Evolutionary conservation across 2,329 filamentous ascomycete species (phyloP), one percentile per base, ranked within the genome.

Genomic region (Sordariomycetes sp.): DNA sequence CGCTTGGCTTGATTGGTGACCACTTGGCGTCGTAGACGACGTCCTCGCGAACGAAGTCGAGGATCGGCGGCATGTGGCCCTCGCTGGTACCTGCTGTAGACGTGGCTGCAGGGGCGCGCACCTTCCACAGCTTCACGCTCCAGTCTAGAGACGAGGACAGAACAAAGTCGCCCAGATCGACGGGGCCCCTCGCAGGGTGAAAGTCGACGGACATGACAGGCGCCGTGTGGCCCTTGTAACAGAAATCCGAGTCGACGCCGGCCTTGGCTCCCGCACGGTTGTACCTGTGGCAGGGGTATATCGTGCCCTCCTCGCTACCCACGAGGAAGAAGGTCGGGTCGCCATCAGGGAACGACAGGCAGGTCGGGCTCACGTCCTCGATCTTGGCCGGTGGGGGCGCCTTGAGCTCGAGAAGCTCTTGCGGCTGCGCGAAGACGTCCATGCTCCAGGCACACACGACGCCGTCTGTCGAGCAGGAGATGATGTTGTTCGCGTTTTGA

Each of bases 261-360:
- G 94, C 93, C 76, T 97, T 97, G 63, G 94, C 94, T 59, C 94
- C 94, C 6, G 95, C 94, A 62, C 95, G 89, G 72, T 99, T 94
- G 74, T 99, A 99, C 61, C 94, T 83, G 71, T 99, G 94, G 69
- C 95, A 97, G 0, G 94, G 92, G 72, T 94, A 96, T 62, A 99
- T 97, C 53, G 87, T 87, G 55, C 95, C 95, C 76, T 99, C 94
- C 75, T 99, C 94, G 32, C 92, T 96, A 48, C 95, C 94, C 37
- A 96, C 89, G 3, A 99, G 84, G 78, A 99, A 99, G 72, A 96
- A 97, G 0, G 94, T 99, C 3, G 94, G 94, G 67, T 99, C 95
- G 0, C 91, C 88, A 66, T 93, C 86, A 0, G 94, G 94, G 74
- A 99, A 99, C 18, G 90, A 89, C 74, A 99, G 89, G 71, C 89